Evolutionary conservation across 352 stramenopile genomes (phyloP).

Genomic region (Elongisporangium undulatum): DNA sequence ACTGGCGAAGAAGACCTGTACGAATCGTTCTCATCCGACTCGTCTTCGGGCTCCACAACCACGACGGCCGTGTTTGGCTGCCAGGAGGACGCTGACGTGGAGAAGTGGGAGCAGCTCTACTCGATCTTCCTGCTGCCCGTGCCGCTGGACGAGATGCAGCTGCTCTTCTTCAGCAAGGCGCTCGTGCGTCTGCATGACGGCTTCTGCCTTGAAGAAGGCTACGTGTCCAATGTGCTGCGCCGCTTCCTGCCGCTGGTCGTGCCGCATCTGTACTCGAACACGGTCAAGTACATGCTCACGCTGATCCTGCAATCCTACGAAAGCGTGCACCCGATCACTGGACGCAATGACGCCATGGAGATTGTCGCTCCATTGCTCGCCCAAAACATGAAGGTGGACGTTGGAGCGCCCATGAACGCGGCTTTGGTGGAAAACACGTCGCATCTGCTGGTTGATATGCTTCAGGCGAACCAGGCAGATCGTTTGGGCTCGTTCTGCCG

Average conservation of each 20-base stretch:
- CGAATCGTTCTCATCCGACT: conserved; percentile 85
- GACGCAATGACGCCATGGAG: conserved; percentile 85
- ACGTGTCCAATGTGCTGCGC: conserved; percentile 78
- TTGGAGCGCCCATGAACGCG: conserved; percentile 30
- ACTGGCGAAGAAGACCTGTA: conserved; percentile 86
- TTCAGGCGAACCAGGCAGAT: conserved; percentile 84
- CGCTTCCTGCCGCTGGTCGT: conserved; percentile 74
- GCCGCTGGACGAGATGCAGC: conserved; percentile 82
- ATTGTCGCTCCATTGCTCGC: conserved; percentile 64
- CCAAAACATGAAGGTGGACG: conserved; percentile 39
- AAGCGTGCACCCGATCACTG: conserved; percentile 85
- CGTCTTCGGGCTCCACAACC: conserved; percentile 60
- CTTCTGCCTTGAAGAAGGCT: conserved; percentile 84
- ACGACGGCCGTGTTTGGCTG: conserved; percentile 76
- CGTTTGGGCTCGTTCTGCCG: conserved; percentile 77
- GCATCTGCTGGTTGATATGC: conserved; percentile 80
- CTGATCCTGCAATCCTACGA: conserved; percentile 87
- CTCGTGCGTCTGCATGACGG: conserved; percentile 83
- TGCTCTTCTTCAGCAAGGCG: conserved; percentile 86
- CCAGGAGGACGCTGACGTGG: conserved; percentile 62
- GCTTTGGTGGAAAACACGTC: conserved; percentile 71
- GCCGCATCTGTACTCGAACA: conserved; percentile 84
- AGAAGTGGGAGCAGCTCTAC: conserved; percentile 81
- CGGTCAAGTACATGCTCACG: conserved; percentile 88
- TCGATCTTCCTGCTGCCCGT: conserved; percentile 74